A percentile compares a stretch with the other conserved stretches of the same genome.
Evolutionary conservation across 139 green algal species (phyloP).

Genomic region (Picochlorum sp.): DNA sequence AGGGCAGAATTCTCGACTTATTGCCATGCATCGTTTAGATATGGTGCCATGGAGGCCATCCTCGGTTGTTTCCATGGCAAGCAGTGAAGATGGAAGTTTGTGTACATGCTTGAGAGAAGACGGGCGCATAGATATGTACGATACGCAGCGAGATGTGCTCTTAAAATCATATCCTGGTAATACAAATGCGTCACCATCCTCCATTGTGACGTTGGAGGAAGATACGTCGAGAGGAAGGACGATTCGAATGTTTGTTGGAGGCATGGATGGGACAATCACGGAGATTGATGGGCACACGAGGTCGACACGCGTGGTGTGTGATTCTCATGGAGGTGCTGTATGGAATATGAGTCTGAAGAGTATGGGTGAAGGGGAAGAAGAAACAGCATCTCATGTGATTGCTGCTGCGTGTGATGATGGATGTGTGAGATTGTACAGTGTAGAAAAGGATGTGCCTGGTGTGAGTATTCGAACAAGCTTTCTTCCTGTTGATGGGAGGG

Average conservation of each 20-base stretch:
- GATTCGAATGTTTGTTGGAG: constrained; percentile 51
- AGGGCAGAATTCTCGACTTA: constrained; percentile 27
- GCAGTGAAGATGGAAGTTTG: constrained; percentile 53
- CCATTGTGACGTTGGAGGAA: constrained; percentile 55
- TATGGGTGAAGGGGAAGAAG: neutral
- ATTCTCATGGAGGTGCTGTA: constrained; percentile 77
- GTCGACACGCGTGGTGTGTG: constrained; percentile 9
- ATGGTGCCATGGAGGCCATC: constrained; percentile 71
- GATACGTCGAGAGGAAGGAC: constrained; percentile 7
- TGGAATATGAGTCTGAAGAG: constrained; percentile 42
- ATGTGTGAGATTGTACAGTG: constrained; percentile 62
- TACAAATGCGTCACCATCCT: constrained; percentile 43
- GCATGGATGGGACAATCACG: constrained; percentile 61
- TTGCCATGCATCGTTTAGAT: constrained; percentile 61
- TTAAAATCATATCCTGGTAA: constrained; percentile 52
- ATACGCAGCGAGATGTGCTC: constrained; percentile 40
- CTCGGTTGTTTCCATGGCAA: constrained; percentile 55
- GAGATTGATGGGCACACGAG: constrained; percentile 56
- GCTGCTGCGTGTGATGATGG: constrained; percentile 89
- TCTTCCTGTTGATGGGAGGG: constrained; percentile 42
- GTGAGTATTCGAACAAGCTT: constrained; percentile 36
- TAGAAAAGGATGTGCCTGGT: constrained; percentile 44
- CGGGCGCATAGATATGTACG: constrained; percentile 79
- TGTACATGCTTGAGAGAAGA: constrained; percentile 66
- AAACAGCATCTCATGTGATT: constrained; percentile 22